These are phyloP conservation scores for Cardamine resedifolia DNA, from an alignment of 345 rosid genomes.

Conservation along the genomic window DNA sequence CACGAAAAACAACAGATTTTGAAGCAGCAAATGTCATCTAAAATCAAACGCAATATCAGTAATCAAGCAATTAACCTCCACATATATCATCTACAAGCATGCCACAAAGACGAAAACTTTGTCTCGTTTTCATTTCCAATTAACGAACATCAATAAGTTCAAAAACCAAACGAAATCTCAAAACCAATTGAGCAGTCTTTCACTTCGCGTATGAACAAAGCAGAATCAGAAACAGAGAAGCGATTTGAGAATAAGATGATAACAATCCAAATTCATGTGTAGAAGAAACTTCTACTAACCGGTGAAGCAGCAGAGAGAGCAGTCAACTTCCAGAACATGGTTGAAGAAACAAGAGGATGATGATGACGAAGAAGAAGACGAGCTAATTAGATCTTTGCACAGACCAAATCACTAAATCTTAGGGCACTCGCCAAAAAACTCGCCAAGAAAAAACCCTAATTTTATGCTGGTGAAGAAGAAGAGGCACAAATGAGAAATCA, in stretches of 20 bases:
- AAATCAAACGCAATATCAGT: not conserved
- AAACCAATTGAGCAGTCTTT: not conserved
- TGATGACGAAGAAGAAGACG: constrained; percentile 8
- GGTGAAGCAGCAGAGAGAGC: constrained; percentile 90
- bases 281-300: constrained; percentile 48
- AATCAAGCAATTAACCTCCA: too few species aligned
- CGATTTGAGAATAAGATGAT: not conserved
- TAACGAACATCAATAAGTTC: not conserved
- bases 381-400: constrained; percentile 47
- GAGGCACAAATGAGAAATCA: constrained; percentile 37
- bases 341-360: constrained; percentile 11
- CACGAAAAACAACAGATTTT: not conserved
- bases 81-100: too few species aligned
- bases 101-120: not conserved
- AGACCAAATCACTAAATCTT: constrained; percentile 21
- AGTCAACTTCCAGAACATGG: constrained; percentile 98
- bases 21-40: not conserved
- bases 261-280: constrained; percentile 16
- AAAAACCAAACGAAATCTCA: constrained; percentile 26
- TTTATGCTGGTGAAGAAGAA: constrained; percentile 28
- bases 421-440: constrained; percentile 9
- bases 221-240: not conserved
- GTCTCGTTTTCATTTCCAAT: not conserved
- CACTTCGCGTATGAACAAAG: not conserved
- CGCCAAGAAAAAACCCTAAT: constrained; percentile 36